Conservation (phyloP, 2,329 filamentous ascomycete species). For the Orbilia quercus region DNA sequence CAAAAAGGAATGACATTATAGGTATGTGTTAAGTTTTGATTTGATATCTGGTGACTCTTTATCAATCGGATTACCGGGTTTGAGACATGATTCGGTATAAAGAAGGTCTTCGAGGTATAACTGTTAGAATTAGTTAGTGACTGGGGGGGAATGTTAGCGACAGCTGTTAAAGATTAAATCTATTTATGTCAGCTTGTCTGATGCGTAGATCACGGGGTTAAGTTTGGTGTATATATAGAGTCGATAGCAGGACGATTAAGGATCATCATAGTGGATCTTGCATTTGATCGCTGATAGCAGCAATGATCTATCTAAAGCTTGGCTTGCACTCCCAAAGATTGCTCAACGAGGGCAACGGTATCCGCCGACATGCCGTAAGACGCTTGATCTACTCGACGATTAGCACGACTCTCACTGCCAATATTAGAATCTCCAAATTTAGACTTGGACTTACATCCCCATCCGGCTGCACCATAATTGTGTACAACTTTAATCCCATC, state of each 20-base stretch:
- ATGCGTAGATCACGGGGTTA: background rate
- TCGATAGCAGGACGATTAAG: background rate
- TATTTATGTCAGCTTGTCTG: background rate
- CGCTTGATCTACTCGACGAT: constrained; percentile 64
- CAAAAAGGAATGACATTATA: constrained; percentile 23
- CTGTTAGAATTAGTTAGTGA: too few species aligned
- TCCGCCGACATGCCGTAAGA: constrained; percentile 77
- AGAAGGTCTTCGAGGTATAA: too few species aligned
- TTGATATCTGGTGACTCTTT: too few species aligned
- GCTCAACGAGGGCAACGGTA: constrained; percentile 74
- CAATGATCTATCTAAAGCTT: constrained; percentile 43
- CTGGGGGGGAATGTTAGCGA: too few species aligned
- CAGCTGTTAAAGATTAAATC: too few species aligned
- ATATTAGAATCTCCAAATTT: background rate
- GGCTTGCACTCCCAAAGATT: constrained; percentile 61
- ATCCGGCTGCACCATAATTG: constrained; percentile 82
- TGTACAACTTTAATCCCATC: constrained; percentile 77
- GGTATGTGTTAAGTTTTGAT: background rate
- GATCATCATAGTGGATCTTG: background rate
- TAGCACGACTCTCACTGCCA: constrained; percentile 27
- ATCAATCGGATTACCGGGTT: too few species aligned
- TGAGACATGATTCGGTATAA: too few species aligned
- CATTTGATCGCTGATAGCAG: background rate
- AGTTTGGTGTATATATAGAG: background rate
- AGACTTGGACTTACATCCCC: constrained; percentile 71